phyloP scores from a whole-genome alignment of 1,284 basidiomycete genomes.

The Taiwanofungus camphoratus region DNA sequence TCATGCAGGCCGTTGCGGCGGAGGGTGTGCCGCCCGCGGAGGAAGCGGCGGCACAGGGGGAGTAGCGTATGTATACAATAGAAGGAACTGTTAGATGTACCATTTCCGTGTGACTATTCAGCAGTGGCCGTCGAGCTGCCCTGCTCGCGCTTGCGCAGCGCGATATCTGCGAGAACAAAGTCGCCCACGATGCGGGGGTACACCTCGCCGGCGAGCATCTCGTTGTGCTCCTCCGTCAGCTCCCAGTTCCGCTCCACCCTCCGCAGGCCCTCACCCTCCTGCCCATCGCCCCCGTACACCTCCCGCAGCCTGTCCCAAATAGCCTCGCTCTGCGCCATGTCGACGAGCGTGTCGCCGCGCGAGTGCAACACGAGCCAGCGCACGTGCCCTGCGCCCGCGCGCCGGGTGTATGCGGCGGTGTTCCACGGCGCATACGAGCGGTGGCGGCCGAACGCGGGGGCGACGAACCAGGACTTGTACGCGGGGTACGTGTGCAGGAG shows the following conservation, averaged over 20 bases:
- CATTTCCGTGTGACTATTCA: background rate
- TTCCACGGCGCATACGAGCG: constrained; percentile 46
- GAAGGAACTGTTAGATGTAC: background rate
- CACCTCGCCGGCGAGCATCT: constrained; percentile 38
- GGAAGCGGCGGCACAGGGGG: background rate
- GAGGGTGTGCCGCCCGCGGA: constrained; percentile 10
- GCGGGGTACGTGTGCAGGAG: constrained; percentile 55
- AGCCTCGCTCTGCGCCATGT: constrained; percentile 51
- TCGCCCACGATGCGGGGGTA: constrained; percentile 46
- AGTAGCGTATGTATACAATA: background rate
- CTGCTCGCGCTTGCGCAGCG: no score
- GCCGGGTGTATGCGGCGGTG: constrained; percentile 36
- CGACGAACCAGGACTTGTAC: constrained; percentile 65
- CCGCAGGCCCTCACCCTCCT: constrained; percentile 10
- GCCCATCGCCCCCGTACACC: constrained; percentile 24
- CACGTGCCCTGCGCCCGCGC: constrained; percentile 32
- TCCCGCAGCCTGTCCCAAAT: constrained; percentile 50
- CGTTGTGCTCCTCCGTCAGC: constrained; percentile 51
- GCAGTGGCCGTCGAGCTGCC: background rate
- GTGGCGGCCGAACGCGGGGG: constrained; percentile 48
- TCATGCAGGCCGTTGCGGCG: constrained; percentile 32
- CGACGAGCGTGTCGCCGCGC: constrained; percentile 60
- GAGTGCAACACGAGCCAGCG: constrained; percentile 73
- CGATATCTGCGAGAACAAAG: constrained; percentile 29
- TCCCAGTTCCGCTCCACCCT: constrained; percentile 38